A percentile compares a stretch with the other conserved stretches of the same genome.
Conservation (phyloP, 805 yeast genomes). For the Ogataea haglerorum region DNA sequence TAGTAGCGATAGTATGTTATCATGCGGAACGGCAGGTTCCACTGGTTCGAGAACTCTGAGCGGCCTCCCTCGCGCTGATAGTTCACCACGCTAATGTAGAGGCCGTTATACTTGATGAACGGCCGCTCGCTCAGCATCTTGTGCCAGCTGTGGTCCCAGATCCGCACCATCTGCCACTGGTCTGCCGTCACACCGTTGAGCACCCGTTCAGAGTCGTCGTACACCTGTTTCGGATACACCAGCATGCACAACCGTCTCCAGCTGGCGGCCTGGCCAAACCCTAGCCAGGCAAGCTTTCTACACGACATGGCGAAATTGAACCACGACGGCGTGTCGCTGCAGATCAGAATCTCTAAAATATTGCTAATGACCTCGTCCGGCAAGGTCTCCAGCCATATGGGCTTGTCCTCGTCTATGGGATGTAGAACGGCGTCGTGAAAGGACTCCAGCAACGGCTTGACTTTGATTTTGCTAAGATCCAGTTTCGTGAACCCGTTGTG, state of each 20-base stretch:
- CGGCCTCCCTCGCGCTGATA: constrained; percentile 82
- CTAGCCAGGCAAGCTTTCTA: constrained; percentile 50
- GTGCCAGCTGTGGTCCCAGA: constrained; percentile 45
- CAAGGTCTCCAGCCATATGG: constrained; percentile 42
- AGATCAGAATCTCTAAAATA: constrained; percentile 46
- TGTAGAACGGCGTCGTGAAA: constrained; percentile 31
- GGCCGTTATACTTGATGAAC: constrained; percentile 73
- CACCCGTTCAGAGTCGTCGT: constrained; percentile 41
- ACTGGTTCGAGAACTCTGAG: constrained; percentile 58
- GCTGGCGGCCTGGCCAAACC: constrained; percentile 47
- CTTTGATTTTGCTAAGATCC: constrained; percentile 43
- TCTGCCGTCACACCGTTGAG: constrained; percentile 36
- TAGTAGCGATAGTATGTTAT: constrained; percentile 86
- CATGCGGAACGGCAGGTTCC: constrained; percentile 75
- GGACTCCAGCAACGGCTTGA: constrained; percentile 36
- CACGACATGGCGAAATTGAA: constrained; percentile 59
- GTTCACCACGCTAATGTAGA: constrained; percentile 80
- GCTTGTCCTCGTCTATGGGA: constrained; percentile 32
- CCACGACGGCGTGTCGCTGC: constrained; percentile 60
- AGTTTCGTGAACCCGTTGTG: constrained; percentile 21
- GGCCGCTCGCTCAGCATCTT: constrained; percentile 64
- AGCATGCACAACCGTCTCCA: constrained; percentile 51
- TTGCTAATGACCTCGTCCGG: constrained; percentile 58
- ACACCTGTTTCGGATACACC: constrained; percentile 53
- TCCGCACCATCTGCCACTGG: constrained; percentile 34